Percentiles rank a stretch among this genome's conserved stretches.
These are phyloP conservation scores for Omphalotus guepiniiformis DNA, from an alignment of 768 basidiomycete genomes.

Conservation along the genomic window DNA sequence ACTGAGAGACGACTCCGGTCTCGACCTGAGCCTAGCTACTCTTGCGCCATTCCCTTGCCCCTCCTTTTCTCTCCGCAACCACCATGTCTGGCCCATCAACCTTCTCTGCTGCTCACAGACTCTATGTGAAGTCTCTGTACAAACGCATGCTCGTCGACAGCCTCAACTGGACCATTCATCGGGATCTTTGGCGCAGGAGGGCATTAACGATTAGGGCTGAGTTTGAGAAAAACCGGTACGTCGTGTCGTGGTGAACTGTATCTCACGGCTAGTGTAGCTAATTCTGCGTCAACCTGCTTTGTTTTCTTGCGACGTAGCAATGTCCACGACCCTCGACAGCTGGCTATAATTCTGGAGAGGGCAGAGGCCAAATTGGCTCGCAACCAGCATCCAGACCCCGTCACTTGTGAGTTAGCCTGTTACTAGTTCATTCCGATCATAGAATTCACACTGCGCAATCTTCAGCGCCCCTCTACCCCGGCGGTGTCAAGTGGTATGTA, in stretches of 20 bases:
- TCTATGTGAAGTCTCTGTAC: conserved; percentile 91
- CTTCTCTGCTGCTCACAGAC: conserved; percentile 72
- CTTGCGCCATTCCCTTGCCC: conserved; percentile 1
- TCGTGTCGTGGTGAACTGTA: conserved; percentile 16
- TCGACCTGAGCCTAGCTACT: background rate
- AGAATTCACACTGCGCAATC: conserved; percentile 7
- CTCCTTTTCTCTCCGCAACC: conserved; percentile 14
- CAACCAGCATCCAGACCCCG: conserved; percentile 85
- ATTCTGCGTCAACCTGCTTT: conserved; percentile 1
- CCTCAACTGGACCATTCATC: conserved; percentile 84
- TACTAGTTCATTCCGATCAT: no score
- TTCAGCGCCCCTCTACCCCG: conserved; percentile 76
- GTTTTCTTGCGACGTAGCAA: conserved; percentile 59
- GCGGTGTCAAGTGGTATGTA: conserved; percentile 93
- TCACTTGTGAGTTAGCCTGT: conserved; percentile 88
- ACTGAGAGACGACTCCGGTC: no score
- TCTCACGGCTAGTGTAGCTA: background rate
- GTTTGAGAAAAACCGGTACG: conserved; percentile 90
- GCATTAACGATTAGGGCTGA: conserved; percentile 86
- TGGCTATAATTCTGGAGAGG: conserved; percentile 71
- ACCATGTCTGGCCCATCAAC: conserved; percentile 55
- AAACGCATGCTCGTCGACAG: conserved; percentile 81
- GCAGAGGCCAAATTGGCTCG: conserved; percentile 72
- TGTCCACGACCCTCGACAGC: conserved; percentile 78
- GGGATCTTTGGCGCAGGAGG: conserved; percentile 82